A percentile compares a stretch with the other conserved stretches of the same genome.
Evolutionary conservation across 2,329 filamentous ascomycete genomes (phyloP).

Genomic region (Colletotrichum ledebouriae): DNA sequence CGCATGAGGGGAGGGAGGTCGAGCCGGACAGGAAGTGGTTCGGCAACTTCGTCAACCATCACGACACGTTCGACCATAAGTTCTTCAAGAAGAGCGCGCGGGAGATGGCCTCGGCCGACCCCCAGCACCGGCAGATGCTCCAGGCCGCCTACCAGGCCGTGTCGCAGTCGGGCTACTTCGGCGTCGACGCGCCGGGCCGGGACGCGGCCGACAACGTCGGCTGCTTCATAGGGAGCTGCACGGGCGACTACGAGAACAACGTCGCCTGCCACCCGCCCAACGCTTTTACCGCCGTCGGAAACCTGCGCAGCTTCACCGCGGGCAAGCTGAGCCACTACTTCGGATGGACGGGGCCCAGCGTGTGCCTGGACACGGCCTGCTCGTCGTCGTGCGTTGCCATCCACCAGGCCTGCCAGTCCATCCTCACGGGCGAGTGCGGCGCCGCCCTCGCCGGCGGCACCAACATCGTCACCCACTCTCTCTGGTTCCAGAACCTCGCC

Average conservation of each 20-base stretch:
- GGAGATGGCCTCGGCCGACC: conserved; percentile 51
- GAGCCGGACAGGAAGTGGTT: conserved; percentile 23
- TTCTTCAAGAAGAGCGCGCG: conserved; percentile 56
- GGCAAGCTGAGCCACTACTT: conserved; percentile 54
- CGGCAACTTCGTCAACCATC: conserved; percentile 46
- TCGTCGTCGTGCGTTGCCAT: conserved; percentile 50
- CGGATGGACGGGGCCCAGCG: conserved; percentile 54
- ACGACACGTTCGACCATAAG: conserved; percentile 52
- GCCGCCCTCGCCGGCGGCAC: conserved; percentile 56
- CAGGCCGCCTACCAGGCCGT: conserved; percentile 58
- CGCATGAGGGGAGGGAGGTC: background rate
- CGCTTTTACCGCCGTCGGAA: conserved; percentile 56
- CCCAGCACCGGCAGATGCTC: conserved; percentile 54
- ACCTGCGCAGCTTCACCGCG: conserved; percentile 49
- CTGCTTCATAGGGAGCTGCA: conserved; percentile 51
- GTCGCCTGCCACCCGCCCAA: conserved; percentile 50
- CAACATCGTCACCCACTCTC: conserved; percentile 49
- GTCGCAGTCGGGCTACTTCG: conserved; percentile 47
- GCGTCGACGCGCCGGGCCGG: background rate
- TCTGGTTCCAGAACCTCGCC: conserved; percentile 40
- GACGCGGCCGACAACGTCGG: conserved; percentile 48
- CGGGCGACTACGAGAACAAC: conserved; percentile 57
- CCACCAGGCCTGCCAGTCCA: conserved; percentile 49
- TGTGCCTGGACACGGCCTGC: conserved; percentile 56
- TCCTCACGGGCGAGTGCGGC: conserved; percentile 50